Evolutionary conservation across 129 eudicot genomes (phyloP).

Genomic region (Helianthus annuus): HanXRQr2.0-SUNRISE NC_035445.2:75019577-75020076

Average conservation of each 20-base stretch:
- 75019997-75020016: too few relatives aligned
- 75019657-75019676: too few relatives aligned
- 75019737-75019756: neutral
- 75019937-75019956: too few relatives aligned
- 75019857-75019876: neutral
- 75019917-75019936: too few relatives aligned
- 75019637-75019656: neutral
- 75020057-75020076: too few relatives aligned
- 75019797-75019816: neutral
- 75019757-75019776: neutral
- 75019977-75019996: too few relatives aligned
- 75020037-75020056: too few relatives aligned
- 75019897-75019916: neutral
- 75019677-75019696: neutral
- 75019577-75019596: constrained; percentile 29
- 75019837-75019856: too few relatives aligned
- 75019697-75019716: neutral
- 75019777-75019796: too few relatives aligned
- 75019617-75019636: neutral
- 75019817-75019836: neutral
- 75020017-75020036: too few relatives aligned
- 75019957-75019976: too few relatives aligned
- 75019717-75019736: neutral
- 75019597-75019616: constrained; percentile 32
- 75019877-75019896: neutral